Evolutionary conservation across 495 filamentous ascomycete species (phyloP).

Genomic region (Penicillium pulvis): DNA sequence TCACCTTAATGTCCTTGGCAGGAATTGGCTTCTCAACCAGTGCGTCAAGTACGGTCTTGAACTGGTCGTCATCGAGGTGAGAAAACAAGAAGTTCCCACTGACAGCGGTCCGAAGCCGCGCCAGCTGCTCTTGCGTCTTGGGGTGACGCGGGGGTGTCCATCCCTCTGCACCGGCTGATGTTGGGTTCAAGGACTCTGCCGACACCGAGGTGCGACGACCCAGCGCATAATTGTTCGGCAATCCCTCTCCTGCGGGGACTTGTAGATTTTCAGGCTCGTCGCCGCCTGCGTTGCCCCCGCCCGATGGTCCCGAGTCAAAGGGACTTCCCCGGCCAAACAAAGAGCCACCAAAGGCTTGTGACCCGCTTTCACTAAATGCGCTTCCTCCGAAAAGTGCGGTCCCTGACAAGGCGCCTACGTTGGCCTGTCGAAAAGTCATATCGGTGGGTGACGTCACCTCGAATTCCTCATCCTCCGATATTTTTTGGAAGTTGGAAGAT

Average conservation of each 20-base stretch:
- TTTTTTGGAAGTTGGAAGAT: constrained; percentile 47
- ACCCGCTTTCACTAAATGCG: constrained; percentile 27
- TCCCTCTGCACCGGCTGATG: constrained; percentile 76
- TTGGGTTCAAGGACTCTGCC: constrained; percentile 91
- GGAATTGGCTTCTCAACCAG: constrained; percentile 94
- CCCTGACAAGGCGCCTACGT: constrained; percentile 30
- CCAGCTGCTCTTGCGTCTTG: constrained; percentile 79
- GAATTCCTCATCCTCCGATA: constrained; percentile 63
- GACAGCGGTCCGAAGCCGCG: constrained; percentile 78
- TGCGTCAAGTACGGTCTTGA: constrained; percentile 81
- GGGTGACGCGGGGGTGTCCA: constrained; percentile 85
- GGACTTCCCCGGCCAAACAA: constrained; percentile 39
- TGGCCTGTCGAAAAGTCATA: constrained; percentile 50
- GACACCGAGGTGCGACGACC: constrained; percentile 93
- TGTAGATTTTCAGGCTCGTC: constrained; percentile 34
- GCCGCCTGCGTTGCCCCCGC: constrained; percentile 24
- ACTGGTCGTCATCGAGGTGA: constrained; percentile 91
- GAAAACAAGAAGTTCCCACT: constrained; percentile 91
- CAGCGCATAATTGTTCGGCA: constrained; percentile 93
- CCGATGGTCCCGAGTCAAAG: constrained; percentile 32
- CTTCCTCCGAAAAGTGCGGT: constrained; percentile 34
- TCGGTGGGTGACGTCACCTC: constrained; percentile 65
- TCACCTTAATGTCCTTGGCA: constrained; percentile 93
- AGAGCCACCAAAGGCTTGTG: constrained; percentile 24
- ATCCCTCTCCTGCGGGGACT: constrained; percentile 57